Conservation (phyloP, 2,329 filamentous ascomycete genomes). For the Zalaria obscura region DNA sequence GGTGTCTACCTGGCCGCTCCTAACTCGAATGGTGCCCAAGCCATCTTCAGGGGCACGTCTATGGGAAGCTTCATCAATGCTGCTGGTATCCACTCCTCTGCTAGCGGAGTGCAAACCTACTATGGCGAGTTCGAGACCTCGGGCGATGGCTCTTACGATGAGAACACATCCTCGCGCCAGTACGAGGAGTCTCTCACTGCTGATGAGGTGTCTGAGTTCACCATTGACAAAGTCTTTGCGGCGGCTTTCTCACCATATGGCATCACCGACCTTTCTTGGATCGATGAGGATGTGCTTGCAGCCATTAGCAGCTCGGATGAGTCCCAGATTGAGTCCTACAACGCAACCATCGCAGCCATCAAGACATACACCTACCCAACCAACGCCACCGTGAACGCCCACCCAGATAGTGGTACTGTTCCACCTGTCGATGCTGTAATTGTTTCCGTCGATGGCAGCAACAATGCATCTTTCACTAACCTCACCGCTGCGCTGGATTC, state of each 20-base stretch:
- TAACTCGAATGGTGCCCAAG: conserved; percentile 24
- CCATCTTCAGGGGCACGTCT: conserved; percentile 25
- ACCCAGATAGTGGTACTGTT: conserved; percentile 26
- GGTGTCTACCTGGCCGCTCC: conserved; percentile 29
- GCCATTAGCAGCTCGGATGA: conserved; percentile 19
- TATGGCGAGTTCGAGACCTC: conserved; percentile 29
- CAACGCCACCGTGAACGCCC: conserved; percentile 18
- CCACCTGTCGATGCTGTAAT: conserved; percentile 28
- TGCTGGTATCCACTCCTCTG: conserved; percentile 19
- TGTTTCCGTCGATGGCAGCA: conserved; percentile 21
- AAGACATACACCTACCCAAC: conserved; percentile 12
- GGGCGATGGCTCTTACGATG: conserved; percentile 26
- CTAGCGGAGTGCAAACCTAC: conserved; percentile 11
- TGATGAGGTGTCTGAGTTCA: conserved; percentile 21
- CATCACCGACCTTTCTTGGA: conserved; percentile 21
- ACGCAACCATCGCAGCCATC: conserved; percentile 8
- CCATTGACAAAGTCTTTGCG: conserved; percentile 21
- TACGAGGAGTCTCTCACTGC: conserved; percentile 22
- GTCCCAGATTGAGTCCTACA: conserved; percentile 8
- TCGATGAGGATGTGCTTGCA: conserved; percentile 21
- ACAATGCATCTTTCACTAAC: conserved; percentile 18
- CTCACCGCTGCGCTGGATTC: conserved; percentile 22
- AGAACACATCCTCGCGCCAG: conserved; percentile 18
- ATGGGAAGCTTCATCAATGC: conserved; percentile 25
- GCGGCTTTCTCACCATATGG: conserved; percentile 20